Percentiles rank a stretch among this genome's conserved stretches.
Conservation (phyloP, 176 grass and related monocot species). For the Zea mays region Zm-B73-REFERENCE-NAM-5.0 NC_050103.1:62483001-62483500, state of each 20-base stretch:
- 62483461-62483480: conserved; percentile 62
- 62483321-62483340: conserved; percentile 50
- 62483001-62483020: conserved; percentile 32
- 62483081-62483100: conserved; percentile 62
- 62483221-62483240: conserved; percentile 61
- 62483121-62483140: conserved; percentile 28
- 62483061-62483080: conserved; percentile 69
- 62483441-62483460: conserved; percentile 38
- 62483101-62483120: conserved; percentile 40
- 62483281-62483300: conserved; percentile 67
- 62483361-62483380: conserved; percentile 13
- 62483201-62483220: conserved; percentile 64
- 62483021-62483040: conserved; percentile 91
- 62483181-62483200: conserved; percentile 62
- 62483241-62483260: conserved; percentile 72
- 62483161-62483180: conserved; percentile 61
- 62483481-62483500: conserved; percentile 52
- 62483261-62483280: conserved; percentile 63
- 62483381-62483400: conserved; percentile 49
- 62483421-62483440: conserved; percentile 43
- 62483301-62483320: conserved; percentile 52
- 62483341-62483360: conserved; percentile 5
- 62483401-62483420: conserved; percentile 48
- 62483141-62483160: conserved; percentile 59
- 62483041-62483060: conserved; percentile 89